Percentiles rank a stretch among this genome's conserved stretches.
Evolutionary conservation across 228 moss, liverwort and hornwort species (phyloP).

Genomic region (Sphagnum magellanicum): DNA sequence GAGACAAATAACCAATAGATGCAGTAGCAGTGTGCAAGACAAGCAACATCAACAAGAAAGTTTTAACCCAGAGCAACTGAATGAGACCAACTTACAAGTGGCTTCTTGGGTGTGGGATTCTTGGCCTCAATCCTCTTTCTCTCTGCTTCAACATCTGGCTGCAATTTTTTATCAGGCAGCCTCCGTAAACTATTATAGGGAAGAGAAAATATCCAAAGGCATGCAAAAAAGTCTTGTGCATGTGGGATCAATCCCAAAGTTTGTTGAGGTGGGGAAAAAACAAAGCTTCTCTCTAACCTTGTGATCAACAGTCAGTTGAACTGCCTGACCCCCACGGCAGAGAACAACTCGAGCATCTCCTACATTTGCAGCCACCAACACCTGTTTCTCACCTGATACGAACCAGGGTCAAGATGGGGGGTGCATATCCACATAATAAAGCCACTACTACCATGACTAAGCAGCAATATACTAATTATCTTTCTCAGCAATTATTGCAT

Average conservation of each 20-base stretch:
- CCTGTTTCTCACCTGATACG: slow-evolving; percentile 56
- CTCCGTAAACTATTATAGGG: no score
- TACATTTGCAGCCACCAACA: slow-evolving; percentile 73
- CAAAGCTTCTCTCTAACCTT: slow-evolving; percentile 30
- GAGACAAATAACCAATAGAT: no score
- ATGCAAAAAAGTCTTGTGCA: no score
- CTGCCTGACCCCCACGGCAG: slow-evolving; percentile 60
- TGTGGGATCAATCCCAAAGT: no score
- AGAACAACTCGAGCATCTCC: slow-evolving; percentile 84
- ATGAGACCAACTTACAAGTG: slow-evolving; percentile 44
- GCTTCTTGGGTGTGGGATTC: slow-evolving; percentile 89
- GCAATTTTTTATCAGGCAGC: slow-evolving; percentile 11
- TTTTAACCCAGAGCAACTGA: not conserved
- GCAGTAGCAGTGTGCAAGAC: not conserved
- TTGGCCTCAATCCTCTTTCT: slow-evolving; percentile 86
- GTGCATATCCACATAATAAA: no score
- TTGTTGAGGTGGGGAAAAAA: not conserved
- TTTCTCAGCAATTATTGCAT: not conserved
- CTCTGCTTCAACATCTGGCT: slow-evolving; percentile 95
- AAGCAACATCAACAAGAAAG: not conserved
- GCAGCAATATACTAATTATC: not conserved
- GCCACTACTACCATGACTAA: not conserved
- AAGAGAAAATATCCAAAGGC: no score
- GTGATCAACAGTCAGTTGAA: slow-evolving; percentile 91
- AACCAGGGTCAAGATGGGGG: not conserved